Evolutionary conservation across 352 stramenopile species (phyloP), one percentile per base, ranked within the genome.

Genomic region (Phytophthora tentaculata): DNA sequence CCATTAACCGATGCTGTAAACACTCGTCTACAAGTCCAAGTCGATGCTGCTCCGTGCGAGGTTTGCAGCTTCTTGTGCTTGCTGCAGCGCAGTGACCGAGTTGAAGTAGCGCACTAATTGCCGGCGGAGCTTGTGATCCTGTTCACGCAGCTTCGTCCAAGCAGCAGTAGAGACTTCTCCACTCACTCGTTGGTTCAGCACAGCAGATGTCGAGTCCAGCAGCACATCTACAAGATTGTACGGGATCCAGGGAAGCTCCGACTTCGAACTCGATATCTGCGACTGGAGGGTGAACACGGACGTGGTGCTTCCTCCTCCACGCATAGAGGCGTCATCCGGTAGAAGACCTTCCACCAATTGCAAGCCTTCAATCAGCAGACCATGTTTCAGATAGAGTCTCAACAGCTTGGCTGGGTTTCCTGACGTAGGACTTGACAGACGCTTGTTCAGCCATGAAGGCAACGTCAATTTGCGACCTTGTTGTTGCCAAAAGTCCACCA

Each of bases 221-320:
- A 92, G 60, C 10, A 58, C 69, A 50, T 94, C 86, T 19, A 94
- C 74, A 2, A 92, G 64, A 41, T 81, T 90, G 71, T 89, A 92
- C 2, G 85, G 84, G 26, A 94, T 77, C 80, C 80, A 94, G 12
- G 83, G 79, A 9, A 89, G 59, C n/a, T 70, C 63, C 0, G 61
- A 62, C 22, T 64, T 61, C 14, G 69, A 20, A 5, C 58, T 69
- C 12, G 54, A 22, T 26, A 58, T 77, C 20, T 77, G 72, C 51
- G 83, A 71, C 23, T 76, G 72, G 62, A 88, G 84, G 2, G 49
- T 64, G 47, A 64, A 64, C 1, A 16, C 29, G 5, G 51, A 61
- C 44, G 61, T 66, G 13, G 47, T 58, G 9, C 23, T 64, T 22
- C 48, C 47, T 22, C 48, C 47, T 53, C 43, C 53, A 22, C 47